Percentiles rank a stretch among this genome's conserved stretches.
Evolutionary conservation across 139 green algal species (phyloP).

Genomic region (Chlorella sp.): DNA sequence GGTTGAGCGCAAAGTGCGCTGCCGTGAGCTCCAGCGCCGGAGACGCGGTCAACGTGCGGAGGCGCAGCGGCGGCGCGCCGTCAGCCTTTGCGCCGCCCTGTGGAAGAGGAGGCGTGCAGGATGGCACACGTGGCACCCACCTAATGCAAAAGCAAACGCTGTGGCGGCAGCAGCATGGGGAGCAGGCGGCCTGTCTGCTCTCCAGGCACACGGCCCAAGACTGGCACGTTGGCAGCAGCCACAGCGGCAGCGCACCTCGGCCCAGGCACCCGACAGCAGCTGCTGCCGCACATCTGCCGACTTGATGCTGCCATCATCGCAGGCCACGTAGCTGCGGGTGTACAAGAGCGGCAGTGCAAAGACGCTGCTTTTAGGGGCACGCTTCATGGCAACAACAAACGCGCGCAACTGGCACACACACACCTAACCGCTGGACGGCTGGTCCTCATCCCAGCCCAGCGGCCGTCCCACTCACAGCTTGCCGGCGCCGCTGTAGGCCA

Average conservation of each 20-base stretch:
- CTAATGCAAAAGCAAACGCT: no score
- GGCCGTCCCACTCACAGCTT: conserved; percentile 46
- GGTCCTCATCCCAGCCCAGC: no score
- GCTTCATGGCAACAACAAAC: no score
- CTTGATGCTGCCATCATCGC: conserved; percentile 31
- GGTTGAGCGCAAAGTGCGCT: conserved; percentile 30
- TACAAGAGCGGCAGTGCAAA: no score
- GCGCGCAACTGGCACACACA: no score
- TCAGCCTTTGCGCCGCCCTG: background rate
- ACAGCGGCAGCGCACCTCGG: conserved; percentile 5
- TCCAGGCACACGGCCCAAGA: no score
- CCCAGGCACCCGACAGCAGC: conserved; percentile 39
- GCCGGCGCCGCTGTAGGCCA: conserved; percentile 41
- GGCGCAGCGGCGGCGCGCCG: background rate
- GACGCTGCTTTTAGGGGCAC: no score
- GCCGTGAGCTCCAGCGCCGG: conserved; percentile 41
- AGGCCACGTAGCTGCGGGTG: conserved; percentile 29
- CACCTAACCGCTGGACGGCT: no score
- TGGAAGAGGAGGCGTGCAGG: background rate
- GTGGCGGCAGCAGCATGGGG: background rate
- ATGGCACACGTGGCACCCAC: background rate
- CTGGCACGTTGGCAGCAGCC: no score
- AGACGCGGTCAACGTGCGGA: conserved; percentile 25
- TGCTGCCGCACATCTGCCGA: conserved; percentile 44
- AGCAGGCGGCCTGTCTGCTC: no score